Evolutionary conservation across 768 basidiomycete species (phyloP).

Genomic region (Podaxis sp.): DNA sequence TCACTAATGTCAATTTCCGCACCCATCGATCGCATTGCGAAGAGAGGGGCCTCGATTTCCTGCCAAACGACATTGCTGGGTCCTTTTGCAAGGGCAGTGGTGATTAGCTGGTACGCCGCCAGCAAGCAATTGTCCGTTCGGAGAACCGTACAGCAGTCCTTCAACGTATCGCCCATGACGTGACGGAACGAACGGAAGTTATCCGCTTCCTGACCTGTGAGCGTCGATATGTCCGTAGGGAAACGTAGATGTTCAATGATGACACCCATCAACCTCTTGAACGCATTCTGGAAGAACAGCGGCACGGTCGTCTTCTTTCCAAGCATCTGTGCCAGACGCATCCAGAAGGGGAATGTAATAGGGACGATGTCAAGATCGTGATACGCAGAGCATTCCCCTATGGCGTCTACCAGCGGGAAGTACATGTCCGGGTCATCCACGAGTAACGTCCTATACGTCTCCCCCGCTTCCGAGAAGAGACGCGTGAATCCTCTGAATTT

Average conservation of each 20-base stretch:
- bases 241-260: constrained; percentile 92
- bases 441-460: constrained; percentile 87
- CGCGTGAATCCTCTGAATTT: constrained; percentile 86
- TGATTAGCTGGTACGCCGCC: constrained; percentile 78
- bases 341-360: constrained; percentile 99
- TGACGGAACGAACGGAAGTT: constrained; percentile 94
- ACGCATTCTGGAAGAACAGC: constrained; percentile 79
- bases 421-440: constrained; percentile 89
- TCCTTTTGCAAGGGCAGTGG: constrained; percentile 60
- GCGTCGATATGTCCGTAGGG: constrained; percentile 61
- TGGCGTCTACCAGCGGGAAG: constrained; percentile 92
- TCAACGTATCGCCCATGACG: constrained; percentile 98
- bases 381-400: constrained; percentile 89
- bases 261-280: constrained; percentile 75
- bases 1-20: constrained; percentile 85
- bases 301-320: constrained; percentile 70
- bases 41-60: constrained; percentile 94
- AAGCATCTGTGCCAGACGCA: constrained; percentile 88
- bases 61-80: constrained; percentile 76
- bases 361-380: constrained; percentile 93
- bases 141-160: constrained; percentile 95
- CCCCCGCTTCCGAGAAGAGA: constrained; percentile 95
- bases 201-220: constrained; percentile 84
- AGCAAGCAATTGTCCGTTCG: constrained; percentile 82
- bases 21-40: constrained; percentile 98